A percentile compares a stretch with the other conserved stretches of the same genome.
Evolutionary conservation across 768 basidiomycete species (phyloP).

Genomic region (Boletus subcaerulescens): DNA sequence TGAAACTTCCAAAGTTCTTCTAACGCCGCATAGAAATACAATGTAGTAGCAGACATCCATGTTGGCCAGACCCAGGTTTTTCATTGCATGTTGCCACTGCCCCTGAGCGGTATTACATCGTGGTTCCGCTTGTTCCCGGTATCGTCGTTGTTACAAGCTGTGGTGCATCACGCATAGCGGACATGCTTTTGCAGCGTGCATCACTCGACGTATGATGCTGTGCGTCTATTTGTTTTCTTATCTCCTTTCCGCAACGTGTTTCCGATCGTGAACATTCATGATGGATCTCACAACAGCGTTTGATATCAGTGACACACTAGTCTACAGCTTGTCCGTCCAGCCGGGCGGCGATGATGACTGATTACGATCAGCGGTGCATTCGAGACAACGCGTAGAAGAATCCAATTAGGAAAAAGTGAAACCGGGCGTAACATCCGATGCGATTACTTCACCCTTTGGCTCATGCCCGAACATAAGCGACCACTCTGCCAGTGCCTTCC

Average conservation of each 20-base stretch:
- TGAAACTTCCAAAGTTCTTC: constrained; percentile 17
- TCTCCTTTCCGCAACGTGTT: constrained; percentile 20
- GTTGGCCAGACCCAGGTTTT: neutral
- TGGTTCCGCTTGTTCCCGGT: constrained; percentile 8
- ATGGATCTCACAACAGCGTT: constrained; percentile 16
- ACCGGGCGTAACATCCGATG: constrained; percentile 13
- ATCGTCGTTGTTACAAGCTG: constrained; percentile 2
- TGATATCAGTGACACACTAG: constrained; percentile 7
- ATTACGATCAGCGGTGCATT: constrained; percentile 17
- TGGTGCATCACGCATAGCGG: constrained; percentile 5
- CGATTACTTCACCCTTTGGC: constrained; percentile 7
- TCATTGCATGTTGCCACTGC: constrained; percentile 22
- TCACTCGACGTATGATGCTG: constrained; percentile 22
- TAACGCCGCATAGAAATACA: constrained; percentile 27
- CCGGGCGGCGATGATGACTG: constrained; percentile 11
- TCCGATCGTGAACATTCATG: constrained; percentile 8
- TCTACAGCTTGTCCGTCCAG: constrained; percentile 10
- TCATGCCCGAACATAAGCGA: constrained; percentile 11
- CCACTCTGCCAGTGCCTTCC: neutral
- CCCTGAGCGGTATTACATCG: constrained; percentile 28
- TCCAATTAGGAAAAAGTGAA: constrained; percentile 1
- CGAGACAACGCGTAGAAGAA: neutral
- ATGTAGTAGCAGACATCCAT: constrained; percentile 1
- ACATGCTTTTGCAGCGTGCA: constrained; percentile 27
- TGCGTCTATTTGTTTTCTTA: constrained; percentile 22